phyloP scores from a whole-genome alignment of 176 grass and related monocot genomes.

The Lolium perenne region DNA sequence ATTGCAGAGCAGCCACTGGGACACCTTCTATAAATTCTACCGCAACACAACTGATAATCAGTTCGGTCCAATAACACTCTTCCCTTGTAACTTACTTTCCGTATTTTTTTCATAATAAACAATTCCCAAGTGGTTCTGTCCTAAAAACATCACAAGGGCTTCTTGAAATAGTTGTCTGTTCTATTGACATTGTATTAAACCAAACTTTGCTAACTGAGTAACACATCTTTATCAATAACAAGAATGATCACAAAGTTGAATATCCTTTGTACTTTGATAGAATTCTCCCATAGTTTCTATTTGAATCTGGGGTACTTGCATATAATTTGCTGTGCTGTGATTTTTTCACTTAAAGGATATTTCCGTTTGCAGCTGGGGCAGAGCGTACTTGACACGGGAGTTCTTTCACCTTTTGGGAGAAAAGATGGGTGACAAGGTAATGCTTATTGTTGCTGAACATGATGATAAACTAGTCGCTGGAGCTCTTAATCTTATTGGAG shows the following conservation, averaged over 20 bases:
- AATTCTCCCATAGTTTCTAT: not conserved
- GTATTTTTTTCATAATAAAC: slow-evolving; percentile 11
- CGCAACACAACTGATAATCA: slow-evolving; percentile 98
- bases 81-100: slow-evolving; percentile 37
- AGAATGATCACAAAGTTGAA: not conserved
- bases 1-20: slow-evolving; percentile 88
- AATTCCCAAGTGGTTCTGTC: not conserved
- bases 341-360: slow-evolving; percentile 34
- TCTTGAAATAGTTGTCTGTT: slow-evolving; percentile 28
- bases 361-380: slow-evolving; percentile 71
- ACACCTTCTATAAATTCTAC: slow-evolving; percentile 90
- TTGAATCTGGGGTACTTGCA: not conserved
- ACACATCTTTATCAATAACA: slow-evolving; percentile 16
- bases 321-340: not conserved
- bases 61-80: slow-evolving; percentile 55
- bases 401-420: slow-evolving; percentile 92
- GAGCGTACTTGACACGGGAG: slow-evolving; percentile 82
- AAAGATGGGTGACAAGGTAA: slow-evolving; percentile 78
- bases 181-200: slow-evolving; percentile 5
- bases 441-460: slow-evolving; percentile 88
- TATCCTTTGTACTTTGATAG: slow-evolving; percentile 6
- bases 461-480: slow-evolving; percentile 72
- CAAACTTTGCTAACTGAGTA: slow-evolving; percentile 18
- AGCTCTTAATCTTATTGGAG: slow-evolving; percentile 97
- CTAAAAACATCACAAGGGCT: not conserved